phyloP scores from a whole-genome alignment of 352 stramenopile genomes.

The Globisporangium nunn region DNA sequence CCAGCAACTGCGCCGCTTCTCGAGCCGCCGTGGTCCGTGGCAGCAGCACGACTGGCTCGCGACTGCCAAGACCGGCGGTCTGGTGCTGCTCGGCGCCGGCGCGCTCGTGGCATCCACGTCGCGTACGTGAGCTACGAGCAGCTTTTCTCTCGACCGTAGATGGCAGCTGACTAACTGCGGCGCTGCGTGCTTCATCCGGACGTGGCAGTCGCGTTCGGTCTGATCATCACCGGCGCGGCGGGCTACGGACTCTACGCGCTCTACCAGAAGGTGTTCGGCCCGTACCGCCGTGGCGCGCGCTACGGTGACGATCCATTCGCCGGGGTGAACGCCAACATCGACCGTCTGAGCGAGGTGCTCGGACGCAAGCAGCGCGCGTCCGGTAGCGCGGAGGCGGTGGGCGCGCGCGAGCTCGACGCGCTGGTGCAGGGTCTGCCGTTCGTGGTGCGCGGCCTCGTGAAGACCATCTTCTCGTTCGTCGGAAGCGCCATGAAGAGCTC shows the following conservation, averaged over 20 bases:
- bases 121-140: conserved; percentile 21
- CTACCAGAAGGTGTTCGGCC: conserved; percentile 53
- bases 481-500: conserved; percentile 53
- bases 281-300: conserved; percentile 24
- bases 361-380: conserved; percentile 13
- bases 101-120: conserved; percentile 54
- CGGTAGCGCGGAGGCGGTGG: conserved; percentile 1
- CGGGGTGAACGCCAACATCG: conserved; percentile 34
- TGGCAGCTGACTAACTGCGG: neutral
- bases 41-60: conserved; percentile 38
- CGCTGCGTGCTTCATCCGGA: neutral
- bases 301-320: conserved; percentile 30
- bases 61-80: conserved; percentile 48
- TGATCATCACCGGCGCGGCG: conserved; percentile 55
- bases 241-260: conserved; percentile 69
- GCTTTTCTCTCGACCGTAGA: neutral
- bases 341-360: conserved; percentile 43
- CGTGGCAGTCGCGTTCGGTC: conserved; percentile 57
- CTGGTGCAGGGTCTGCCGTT: conserved; percentile 53
- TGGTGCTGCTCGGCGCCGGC: conserved; percentile 51
- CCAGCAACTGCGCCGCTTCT: conserved; percentile 25
- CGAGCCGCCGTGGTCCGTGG: conserved; percentile 32
- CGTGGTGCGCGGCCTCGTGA: conserved; percentile 51
- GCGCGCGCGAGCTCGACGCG: conserved; percentile 37
- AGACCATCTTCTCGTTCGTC: conserved; percentile 61